Conservation (phyloP, 768 basidiomycete species). For the Clitopilus passeckerianus region DNA sequence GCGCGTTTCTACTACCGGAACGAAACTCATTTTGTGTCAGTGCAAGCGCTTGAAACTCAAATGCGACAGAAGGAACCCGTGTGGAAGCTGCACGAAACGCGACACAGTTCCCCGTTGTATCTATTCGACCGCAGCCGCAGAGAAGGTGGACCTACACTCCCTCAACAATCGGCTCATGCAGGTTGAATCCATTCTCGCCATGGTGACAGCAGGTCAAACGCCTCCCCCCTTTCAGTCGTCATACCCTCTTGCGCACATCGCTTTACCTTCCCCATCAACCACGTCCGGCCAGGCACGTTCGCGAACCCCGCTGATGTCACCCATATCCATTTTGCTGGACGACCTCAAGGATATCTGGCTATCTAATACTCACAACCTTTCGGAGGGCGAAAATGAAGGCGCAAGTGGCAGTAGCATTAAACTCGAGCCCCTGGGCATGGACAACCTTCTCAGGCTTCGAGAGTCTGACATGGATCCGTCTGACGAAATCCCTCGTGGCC, state of each 20-base stretch:
- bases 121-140: constrained; percentile 78
- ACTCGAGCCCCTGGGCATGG: constrained; percentile 21
- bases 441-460: constrained; percentile 13
- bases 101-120: constrained; percentile 69
- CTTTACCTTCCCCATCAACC: constrained; percentile 10
- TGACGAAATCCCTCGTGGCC: constrained; percentile 3
- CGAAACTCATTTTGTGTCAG: constrained; percentile 27
- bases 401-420: constrained; percentile 19
- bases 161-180: constrained; percentile 75
- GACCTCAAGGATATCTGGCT: constrained; percentile 62
- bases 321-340: constrained; percentile 49
- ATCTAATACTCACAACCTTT: constrained; percentile 33
- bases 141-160: constrained; percentile 85
- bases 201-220: constrained; percentile 37
- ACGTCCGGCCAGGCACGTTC: constrained; percentile 26
- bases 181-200: constrained; percentile 57
- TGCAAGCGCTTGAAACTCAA: constrained; percentile 87
- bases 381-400: constrained; percentile 2
- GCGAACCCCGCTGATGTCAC: constrained; percentile 31
- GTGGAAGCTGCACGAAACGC: constrained; percentile 74
- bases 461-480: constrained; percentile 8
- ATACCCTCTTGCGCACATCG: constrained; percentile 23
- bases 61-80: constrained; percentile 77
- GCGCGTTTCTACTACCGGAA: not conserved
- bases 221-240: constrained; percentile 30